Evolutionary conservation across 805 yeast species (phyloP), one percentile per base, ranked within the genome.

Genomic region (Debaryomyces prosopidis): DNA sequence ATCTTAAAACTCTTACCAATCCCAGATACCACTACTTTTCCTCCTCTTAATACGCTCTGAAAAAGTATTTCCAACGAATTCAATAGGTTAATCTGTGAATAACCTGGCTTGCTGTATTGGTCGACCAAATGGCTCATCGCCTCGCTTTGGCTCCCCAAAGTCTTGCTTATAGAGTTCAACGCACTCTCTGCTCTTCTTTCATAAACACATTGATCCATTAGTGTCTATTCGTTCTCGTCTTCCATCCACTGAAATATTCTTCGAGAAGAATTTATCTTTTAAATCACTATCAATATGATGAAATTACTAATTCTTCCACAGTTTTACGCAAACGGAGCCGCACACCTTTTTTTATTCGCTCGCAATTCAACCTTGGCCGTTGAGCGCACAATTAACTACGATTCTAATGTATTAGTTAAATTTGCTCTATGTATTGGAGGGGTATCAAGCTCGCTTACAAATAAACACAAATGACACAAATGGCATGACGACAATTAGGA

Each of bases 1-100:
- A 89, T 86, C 63, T 88, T 88, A 65, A 71, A 80, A 1, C 92
- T 84, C 63, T 89, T 89, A 2, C 97, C 97, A 62, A 90, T 85
- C 9, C 96, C 96, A 16, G 88, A 77, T 18, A 88, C 63, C 4
- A 90, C 82, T 12, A 89, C 73, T 59, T 89, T 88, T 5, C 94
- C 91, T 16, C 80, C 77, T 33, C 62, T 57, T 7, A 44, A 34
- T 8, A 42, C 40, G 9, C 60, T 49, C 8, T 46, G 37, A 32
- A 48, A 46, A 12, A 82, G 53, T 4, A 73, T 66, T 30, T 66
- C 62, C 23, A 82, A 55, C 1, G 82, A 74, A 31, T 60, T 60
- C 36, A 63, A 62, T 49, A 81, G 52, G 44, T 81, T 78, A 3
- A 55, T 51, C 47, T 70, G 76, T 10, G 82, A 63, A 61, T 74